A percentile compares a stretch with the other conserved stretches of the same genome.
phyloP scores from a whole-genome alignment of 163 green algal species.

The Scenedesmus sp. region DNA sequence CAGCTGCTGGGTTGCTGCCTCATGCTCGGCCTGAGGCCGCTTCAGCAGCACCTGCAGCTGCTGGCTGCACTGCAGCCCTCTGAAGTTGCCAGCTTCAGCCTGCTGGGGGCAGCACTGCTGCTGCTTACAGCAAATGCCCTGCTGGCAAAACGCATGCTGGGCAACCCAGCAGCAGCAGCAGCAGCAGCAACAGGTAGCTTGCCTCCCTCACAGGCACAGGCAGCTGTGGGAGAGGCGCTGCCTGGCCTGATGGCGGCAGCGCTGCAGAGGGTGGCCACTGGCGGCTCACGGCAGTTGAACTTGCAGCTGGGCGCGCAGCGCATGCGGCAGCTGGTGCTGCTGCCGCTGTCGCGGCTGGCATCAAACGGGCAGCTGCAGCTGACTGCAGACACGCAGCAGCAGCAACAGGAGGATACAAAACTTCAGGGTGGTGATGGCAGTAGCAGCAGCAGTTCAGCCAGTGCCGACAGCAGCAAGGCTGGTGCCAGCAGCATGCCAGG shows the following conservation, averaged over 20 bases:
- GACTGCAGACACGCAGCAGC: background rate
- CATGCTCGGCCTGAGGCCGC: background rate
- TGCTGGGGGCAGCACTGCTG: background rate
- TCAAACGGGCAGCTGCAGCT: background rate
- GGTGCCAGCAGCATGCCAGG: background rate
- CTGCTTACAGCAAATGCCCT: background rate
- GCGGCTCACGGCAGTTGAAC: background rate
- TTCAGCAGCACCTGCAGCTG: conserved; percentile 4
- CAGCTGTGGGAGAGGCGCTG: background rate
- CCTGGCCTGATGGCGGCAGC: background rate
- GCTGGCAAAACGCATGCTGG: background rate
- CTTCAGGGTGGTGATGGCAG: background rate
- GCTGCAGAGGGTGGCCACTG: background rate
- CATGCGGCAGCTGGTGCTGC: background rate
- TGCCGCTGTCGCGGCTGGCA: background rate
- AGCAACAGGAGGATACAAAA: background rate
- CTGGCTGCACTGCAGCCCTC: background rate
- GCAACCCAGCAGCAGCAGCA: conserved; percentile 22
- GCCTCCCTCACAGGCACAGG: background rate
- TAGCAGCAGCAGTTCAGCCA: background rate
- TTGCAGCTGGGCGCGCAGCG: background rate
- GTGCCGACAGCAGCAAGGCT: background rate
- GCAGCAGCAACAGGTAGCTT: background rate
- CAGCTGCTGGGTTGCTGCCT: background rate
- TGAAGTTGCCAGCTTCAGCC: background rate